phyloP scores from a whole-genome alignment of 345 rosid genomes.

The Heritiera fomes region DNA sequence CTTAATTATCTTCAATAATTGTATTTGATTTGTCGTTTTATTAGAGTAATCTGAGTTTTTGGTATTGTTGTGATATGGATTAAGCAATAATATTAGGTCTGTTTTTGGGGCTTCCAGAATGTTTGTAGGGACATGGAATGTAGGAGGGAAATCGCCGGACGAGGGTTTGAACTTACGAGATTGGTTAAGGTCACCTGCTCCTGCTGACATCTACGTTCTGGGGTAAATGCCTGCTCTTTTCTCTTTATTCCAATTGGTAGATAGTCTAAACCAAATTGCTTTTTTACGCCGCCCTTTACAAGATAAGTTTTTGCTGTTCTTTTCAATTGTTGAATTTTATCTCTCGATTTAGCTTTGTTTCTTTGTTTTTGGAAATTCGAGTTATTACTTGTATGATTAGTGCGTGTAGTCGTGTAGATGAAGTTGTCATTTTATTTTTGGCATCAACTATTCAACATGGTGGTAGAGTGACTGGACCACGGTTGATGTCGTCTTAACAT shows the following conservation, averaged over 20 bases:
- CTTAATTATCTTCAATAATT: conserved; percentile 5
- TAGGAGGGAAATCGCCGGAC: conserved; percentile 80
- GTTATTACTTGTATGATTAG: background rate
- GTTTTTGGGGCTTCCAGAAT: conserved; percentile 42
- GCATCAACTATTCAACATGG: background rate
- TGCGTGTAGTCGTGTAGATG: background rate
- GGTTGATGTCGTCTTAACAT: background rate
- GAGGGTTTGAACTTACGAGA: conserved; percentile 61
- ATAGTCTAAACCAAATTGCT: background rate
- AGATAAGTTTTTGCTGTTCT: background rate
- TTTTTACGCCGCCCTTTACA: no score
- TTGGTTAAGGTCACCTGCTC: conserved; percentile 57
- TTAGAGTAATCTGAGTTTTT: background rate
- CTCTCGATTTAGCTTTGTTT: background rate
- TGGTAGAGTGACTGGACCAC: background rate
- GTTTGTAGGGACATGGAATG: conserved; percentile 97
- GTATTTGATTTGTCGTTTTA: background rate
- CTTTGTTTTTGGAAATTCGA: background rate
- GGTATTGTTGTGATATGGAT: background rate
- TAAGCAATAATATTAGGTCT: background rate
- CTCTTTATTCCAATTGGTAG: background rate
- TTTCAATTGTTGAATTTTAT: background rate
- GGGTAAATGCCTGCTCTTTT: conserved; percentile 50
- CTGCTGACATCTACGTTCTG: conserved; percentile 77
- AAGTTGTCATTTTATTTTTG: background rate